Conservation (phyloP, 768 basidiomycete genomes). For the Termitomyces sp. region DNA sequence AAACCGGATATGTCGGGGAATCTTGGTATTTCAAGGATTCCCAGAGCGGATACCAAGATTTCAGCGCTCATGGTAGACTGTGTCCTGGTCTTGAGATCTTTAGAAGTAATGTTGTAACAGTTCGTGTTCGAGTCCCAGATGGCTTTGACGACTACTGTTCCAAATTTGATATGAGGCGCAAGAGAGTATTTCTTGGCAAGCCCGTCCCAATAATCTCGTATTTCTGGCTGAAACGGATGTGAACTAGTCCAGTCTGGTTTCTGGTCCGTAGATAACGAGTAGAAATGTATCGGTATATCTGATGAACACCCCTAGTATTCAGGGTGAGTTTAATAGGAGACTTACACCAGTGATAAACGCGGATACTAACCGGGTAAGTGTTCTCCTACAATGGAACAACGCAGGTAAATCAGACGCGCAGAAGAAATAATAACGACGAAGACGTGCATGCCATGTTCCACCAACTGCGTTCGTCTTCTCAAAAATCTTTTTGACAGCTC, state of each 20-base stretch:
- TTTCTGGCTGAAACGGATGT: conserved; percentile 38
- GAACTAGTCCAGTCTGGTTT: conserved; percentile 36
- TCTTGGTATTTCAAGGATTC: conserved; percentile 43
- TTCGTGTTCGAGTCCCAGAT: conserved; percentile 38
- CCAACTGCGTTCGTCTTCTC: conserved; percentile 44
- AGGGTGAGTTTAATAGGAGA: neutral
- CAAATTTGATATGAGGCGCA: conserved; percentile 36
- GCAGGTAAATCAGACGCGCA: neutral
- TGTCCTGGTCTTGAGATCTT: conserved; percentile 30
- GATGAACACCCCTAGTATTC: conserved; percentile 35
- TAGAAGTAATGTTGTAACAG: conserved; percentile 32
- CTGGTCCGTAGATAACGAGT: conserved; percentile 38
- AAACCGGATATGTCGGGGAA: conserved; percentile 31
- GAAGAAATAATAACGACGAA: neutral
- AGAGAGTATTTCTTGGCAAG: conserved; percentile 39
- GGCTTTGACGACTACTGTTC: conserved; percentile 39
- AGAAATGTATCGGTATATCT: conserved; percentile 34
- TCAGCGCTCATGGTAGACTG: conserved; percentile 30
- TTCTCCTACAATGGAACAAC: conserved; percentile 25
- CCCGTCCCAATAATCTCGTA: conserved; percentile 34
- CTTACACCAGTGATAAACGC: neutral
- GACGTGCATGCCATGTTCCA: conserved; percentile 50
- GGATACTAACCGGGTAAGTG: conserved; percentile 26
- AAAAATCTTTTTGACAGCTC: conserved; percentile 33
- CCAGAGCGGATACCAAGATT: conserved; percentile 48